Conservation (phyloP, 2,329 filamentous ascomycete species). For the Monosporascus ibericus region DNA sequence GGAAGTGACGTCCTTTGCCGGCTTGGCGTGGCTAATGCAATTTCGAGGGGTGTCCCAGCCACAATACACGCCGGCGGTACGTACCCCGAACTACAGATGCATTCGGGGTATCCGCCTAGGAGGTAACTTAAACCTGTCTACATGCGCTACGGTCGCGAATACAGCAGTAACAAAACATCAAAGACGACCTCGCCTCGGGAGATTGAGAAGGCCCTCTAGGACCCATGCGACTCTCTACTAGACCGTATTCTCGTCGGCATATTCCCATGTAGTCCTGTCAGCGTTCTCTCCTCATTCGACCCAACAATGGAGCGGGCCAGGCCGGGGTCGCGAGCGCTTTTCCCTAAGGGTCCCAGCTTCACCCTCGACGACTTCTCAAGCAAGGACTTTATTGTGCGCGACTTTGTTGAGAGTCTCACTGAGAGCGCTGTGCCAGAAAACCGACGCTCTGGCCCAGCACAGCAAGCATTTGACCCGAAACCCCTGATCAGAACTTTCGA, state of each 20-base stretch:
- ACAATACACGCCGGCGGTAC: too few relatives aligned
- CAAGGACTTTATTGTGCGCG: conserved; percentile 94
- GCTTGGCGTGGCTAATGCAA: too few relatives aligned
- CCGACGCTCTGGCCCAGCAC: conserved; percentile 66
- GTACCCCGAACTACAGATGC: too few relatives aligned
- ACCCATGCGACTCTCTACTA: not conserved
- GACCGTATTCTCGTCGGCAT: not conserved
- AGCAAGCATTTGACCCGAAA: conserved; percentile 81
- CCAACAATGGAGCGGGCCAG: conserved; percentile 34
- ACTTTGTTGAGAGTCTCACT: conserved; percentile 91
- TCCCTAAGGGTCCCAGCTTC: conserved; percentile 75
- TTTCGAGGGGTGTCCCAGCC: too few relatives aligned
- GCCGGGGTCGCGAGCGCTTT: conserved; percentile 58
- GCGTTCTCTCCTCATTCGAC: conserved; percentile 13
- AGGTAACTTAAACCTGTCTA: not conserved
- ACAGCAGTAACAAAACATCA: not conserved
- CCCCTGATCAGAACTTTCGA: conserved; percentile 95
- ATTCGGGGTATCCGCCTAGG: too few relatives aligned
- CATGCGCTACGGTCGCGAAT: not conserved
- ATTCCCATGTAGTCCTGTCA: conserved; percentile 15
- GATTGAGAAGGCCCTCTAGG: not conserved
- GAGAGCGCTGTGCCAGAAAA: conserved; percentile 75
- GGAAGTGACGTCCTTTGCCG: too few relatives aligned
- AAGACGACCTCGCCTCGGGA: not conserved
- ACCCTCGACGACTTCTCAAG: conserved; percentile 81